Percentiles rank a stretch among this genome's conserved stretches.
Conservation (phyloP, 2,329 filamentous ascomycete genomes). For the Alternaria burnsii region DNA sequence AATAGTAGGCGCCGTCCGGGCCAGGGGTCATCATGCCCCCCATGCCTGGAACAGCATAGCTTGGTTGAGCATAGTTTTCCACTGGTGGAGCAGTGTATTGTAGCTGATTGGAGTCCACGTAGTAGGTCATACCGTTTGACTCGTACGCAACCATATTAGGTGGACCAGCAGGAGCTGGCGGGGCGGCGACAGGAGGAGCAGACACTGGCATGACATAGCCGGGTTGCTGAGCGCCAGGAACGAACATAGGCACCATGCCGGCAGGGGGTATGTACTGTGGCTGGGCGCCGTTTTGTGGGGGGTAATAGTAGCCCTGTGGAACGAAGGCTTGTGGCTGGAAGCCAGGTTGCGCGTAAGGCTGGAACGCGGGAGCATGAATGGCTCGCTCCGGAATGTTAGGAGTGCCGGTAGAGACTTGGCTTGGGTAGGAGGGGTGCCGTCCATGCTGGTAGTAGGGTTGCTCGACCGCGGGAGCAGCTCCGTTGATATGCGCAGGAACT, state of each 20-base stretch:
- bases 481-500: constrained; percentile 77
- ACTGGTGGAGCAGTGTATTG: constrained; percentile 56
- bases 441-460: constrained; percentile 66
- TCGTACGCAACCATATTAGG: constrained; percentile 78
- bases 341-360: constrained; percentile 67
- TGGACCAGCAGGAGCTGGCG: constrained; percentile 50
- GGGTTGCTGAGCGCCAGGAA: constrained; percentile 63
- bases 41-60: constrained; percentile 71
- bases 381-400: constrained; percentile 93
- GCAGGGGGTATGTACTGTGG: constrained; percentile 57
- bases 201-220: constrained; percentile 53
- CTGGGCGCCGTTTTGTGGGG: constrained; percentile 49
- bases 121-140: constrained; percentile 95
- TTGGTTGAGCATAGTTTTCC: constrained; percentile 50
- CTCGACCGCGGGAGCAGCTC: constrained; percentile 61
- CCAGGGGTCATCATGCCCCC: constrained; percentile 78
- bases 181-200: constrained; percentile 45
- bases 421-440: constrained; percentile 73
- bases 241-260: constrained; percentile 64
- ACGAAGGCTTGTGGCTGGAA: constrained; percentile 58
- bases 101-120: constrained; percentile 82
- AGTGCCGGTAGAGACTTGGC: constrained; percentile 76
- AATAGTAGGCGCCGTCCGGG: constrained; percentile 65
- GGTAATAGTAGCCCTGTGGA: constrained; percentile 70
- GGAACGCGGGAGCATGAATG: constrained; percentile 89